phyloP scores from a whole-genome alignment of 441 rosid genomes.

The Erodium texanum region DNA sequence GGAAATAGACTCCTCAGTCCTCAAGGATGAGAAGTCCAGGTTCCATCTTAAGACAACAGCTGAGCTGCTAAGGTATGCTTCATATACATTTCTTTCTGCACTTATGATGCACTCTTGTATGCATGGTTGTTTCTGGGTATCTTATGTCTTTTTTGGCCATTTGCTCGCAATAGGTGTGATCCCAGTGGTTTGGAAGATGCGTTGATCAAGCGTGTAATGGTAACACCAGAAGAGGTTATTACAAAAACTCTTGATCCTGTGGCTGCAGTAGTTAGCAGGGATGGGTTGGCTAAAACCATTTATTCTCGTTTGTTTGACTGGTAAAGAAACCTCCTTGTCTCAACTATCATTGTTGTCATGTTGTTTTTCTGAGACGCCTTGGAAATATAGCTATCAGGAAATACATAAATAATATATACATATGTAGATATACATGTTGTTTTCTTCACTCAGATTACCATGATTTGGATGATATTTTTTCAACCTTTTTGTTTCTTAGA shows the following conservation, averaged over 20 bases:
- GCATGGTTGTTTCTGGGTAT: conserved; percentile 15
- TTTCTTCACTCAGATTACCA: conserved; percentile 1
- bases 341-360: not conserved
- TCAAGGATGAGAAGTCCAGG: conserved; percentile 88
- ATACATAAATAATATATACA: not conserved
- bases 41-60: conserved; percentile 73
- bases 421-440: not conserved
- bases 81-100: conserved; percentile 9
- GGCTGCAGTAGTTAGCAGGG: conserved; percentile 83
- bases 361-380: not conserved
- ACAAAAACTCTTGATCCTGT: conserved; percentile 95
- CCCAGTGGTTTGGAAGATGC: conserved; percentile 95
- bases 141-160: conserved; percentile 17
- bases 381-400: conserved; percentile 4
- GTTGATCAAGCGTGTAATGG: conserved; percentile 96
- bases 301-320: conserved; percentile 99
- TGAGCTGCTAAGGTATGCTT: conserved; percentile 71
- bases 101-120: conserved; percentile 7
- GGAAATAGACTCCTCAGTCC: conserved; percentile 86
- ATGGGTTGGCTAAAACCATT: conserved; percentile 92
- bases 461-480: conserved; percentile 7
- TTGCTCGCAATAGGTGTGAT: conserved; percentile 58
- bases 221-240: conserved; percentile 98
- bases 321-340: conserved; percentile 33
- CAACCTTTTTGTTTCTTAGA: not conserved